Evolutionary conservation across 164 flowering plant species (phyloP), one percentile per base, ranked within the genome.

Genomic region (Macadamia tetraphylla): DNA sequence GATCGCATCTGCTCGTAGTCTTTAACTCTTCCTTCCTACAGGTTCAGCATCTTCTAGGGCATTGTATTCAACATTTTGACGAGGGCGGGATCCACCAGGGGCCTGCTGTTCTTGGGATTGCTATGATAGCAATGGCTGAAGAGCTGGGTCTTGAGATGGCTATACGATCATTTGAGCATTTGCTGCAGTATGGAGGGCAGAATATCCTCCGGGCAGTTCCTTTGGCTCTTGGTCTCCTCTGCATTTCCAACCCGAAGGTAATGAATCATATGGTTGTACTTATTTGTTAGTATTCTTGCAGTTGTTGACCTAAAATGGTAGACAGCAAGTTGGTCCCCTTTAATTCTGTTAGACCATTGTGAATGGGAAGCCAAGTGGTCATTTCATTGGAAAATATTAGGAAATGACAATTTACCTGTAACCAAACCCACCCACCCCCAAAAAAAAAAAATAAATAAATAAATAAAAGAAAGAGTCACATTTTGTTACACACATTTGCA

Each of bases 101-200:
- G 30, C 97, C 99, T 67, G 98, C 99, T 74, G 97, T 95, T 51
- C 90, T 95, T 69, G 99, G 99, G 53, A 87, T 92, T 81, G 99
- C 98, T 65, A 88, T 95, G 91, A 88, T 95, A 9, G 93, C 99
- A 61, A 92, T 95, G 99, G 97, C 97, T 56, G 99, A 95, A 79
- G 99, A 95, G 72, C 71, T 95, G 67, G 98, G 99, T 46, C 74
- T 87, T 77, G 99, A 92, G 62, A 95, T 95, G 99, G 86, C 97
- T 29, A 95, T 95, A 74, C 98, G 99, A 48, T 92, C 99, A 29
- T 71, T 95, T 58, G 99, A 92, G 79, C 99, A 92, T 80, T 86
- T 95, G 58, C 72, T 91, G 66, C 97, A 91, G 81, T 95, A 88
- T 73, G 98, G 98, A 53, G 97, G 88, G 74, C 97, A 86, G 73